Evolutionary conservation across 2,329 filamentous ascomycete genomes (phyloP).

Genomic region (Calonectria pseudoreteaudii): DNA sequence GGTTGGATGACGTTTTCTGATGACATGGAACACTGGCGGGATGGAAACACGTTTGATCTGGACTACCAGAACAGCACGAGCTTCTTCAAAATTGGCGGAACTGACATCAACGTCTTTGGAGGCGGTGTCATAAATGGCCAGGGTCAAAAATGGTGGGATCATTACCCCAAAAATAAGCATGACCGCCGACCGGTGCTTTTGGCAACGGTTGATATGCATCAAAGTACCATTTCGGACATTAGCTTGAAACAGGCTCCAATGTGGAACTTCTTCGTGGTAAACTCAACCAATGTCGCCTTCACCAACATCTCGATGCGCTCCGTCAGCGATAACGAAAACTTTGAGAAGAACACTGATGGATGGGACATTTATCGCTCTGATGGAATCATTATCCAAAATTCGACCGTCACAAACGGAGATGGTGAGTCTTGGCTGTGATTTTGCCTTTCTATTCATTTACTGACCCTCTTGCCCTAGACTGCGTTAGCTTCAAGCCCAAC

Average conservation of each 20-base stretch:
- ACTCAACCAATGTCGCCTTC: constrained; percentile 72
- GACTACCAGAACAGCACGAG: constrained; percentile 5
- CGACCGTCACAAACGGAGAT: constrained; percentile 73
- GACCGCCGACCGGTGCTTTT: constrained; percentile 28
- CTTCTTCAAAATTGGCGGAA: constrained; percentile 35
- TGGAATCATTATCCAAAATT: constrained; percentile 74
- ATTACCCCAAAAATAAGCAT: constrained; percentile 58
- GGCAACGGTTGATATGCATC: constrained; percentile 14
- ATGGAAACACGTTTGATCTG: not conserved
- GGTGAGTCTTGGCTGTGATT: not conserved
- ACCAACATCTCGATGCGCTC: constrained; percentile 71
- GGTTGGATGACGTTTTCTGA: not conserved
- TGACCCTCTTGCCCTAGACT: constrained; percentile 54
- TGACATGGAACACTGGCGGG: not conserved
- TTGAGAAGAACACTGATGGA: constrained; percentile 45
- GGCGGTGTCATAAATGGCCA: constrained; percentile 68
- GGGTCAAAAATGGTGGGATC: constrained; percentile 74
- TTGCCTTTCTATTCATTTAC: not conserved
- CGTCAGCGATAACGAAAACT: constrained; percentile 60
- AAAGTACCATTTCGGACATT: constrained; percentile 22
- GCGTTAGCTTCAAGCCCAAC: constrained; percentile 80
- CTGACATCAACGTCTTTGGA: constrained; percentile 71
- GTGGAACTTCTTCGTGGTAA: constrained; percentile 67
- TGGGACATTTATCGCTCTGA: constrained; percentile 72
- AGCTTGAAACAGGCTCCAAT: constrained; percentile 16